Conservation (phyloP, 2,329 filamentous ascomycete species). For the Alternaria triticina region DNA sequence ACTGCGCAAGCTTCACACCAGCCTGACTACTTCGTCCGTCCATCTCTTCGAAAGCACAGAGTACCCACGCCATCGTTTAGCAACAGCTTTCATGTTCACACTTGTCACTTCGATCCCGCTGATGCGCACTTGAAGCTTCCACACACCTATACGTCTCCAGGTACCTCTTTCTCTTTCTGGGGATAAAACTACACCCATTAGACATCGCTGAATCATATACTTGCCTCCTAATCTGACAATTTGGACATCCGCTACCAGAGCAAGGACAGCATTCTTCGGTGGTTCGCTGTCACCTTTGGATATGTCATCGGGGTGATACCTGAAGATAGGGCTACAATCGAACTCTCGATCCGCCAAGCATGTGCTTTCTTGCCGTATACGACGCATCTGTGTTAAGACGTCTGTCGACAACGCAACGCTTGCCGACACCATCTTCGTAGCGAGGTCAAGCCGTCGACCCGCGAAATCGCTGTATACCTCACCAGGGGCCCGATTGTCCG, state of each 20-base stretch:
- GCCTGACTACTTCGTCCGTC: background rate
- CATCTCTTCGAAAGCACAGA: background rate
- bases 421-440: background rate
- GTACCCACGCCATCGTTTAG: slow-evolving; percentile 1
- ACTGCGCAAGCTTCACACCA: background rate
- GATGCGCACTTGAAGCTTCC: slow-evolving; percentile 4
- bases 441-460: background rate
- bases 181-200: slow-evolving; percentile 5
- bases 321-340: background rate
- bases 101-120: background rate
- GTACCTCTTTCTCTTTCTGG: background rate
- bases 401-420: background rate
- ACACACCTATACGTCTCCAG: slow-evolving; percentile 11
- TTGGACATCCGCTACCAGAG: slow-evolving; percentile 6
- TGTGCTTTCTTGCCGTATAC: background rate
- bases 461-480: background rate
- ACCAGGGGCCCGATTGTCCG: background rate
- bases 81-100: background rate
- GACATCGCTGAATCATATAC: background rate
- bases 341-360: background rate
- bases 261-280: background rate
- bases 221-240: background rate
- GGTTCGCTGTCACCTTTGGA: background rate
- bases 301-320: slow-evolving; percentile 6
- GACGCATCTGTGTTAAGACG: background rate